phyloP scores from a whole-genome alignment of 2,329 filamentous ascomycete species.

The Ceratocystiopsis brevicomis region DNA sequence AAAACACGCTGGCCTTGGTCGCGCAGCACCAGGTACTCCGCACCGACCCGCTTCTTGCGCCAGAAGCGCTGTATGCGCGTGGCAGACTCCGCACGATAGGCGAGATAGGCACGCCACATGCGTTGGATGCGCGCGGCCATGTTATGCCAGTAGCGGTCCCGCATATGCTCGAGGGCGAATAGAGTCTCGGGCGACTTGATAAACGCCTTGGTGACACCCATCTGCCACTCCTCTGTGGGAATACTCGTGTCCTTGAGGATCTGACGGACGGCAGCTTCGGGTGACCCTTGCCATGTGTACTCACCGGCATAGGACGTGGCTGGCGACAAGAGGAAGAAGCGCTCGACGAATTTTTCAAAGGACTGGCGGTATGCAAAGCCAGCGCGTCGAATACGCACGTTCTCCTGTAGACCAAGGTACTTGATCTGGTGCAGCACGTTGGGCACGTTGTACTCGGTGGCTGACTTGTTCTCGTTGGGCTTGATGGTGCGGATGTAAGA shows the following conservation, averaged over 20 bases:
- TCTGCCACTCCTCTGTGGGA: slow-evolving; percentile 85
- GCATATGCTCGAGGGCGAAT: slow-evolving; percentile 93
- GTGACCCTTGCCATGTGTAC: slow-evolving; percentile 85
- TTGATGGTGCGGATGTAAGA: slow-evolving; percentile 99
- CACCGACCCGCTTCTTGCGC: slow-evolving; percentile 79
- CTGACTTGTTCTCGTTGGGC: slow-evolving; percentile 96
- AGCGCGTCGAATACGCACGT: slow-evolving; percentile 88
- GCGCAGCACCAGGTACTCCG: slow-evolving; percentile 72
- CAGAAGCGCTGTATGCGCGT: slow-evolving; percentile 90
- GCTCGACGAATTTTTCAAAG: slow-evolving; percentile 94
- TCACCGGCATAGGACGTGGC: slow-evolving; percentile 93
- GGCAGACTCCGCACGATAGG: slow-evolving; percentile 81
- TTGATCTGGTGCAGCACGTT: slow-evolving; percentile 98
- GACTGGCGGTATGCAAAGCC: slow-evolving; percentile 94
- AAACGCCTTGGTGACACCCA: slow-evolving; percentile 92
- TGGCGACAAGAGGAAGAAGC: slow-evolving; percentile 87
- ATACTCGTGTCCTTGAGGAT: slow-evolving; percentile 96
- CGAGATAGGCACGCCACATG: slow-evolving; percentile 89
- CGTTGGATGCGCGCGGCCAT: slow-evolving; percentile 97
- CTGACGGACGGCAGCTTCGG: slow-evolving; percentile 71
- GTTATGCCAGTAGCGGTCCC: slow-evolving; percentile 96
- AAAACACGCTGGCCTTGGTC: slow-evolving; percentile 75
- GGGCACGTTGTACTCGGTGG: slow-evolving; percentile 72
- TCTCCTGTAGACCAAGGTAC: slow-evolving; percentile 96
- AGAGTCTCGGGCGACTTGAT: slow-evolving; percentile 96